phyloP scores from a whole-genome alignment of 805 yeast species.

The Lipomyces starkeyi region DNA sequence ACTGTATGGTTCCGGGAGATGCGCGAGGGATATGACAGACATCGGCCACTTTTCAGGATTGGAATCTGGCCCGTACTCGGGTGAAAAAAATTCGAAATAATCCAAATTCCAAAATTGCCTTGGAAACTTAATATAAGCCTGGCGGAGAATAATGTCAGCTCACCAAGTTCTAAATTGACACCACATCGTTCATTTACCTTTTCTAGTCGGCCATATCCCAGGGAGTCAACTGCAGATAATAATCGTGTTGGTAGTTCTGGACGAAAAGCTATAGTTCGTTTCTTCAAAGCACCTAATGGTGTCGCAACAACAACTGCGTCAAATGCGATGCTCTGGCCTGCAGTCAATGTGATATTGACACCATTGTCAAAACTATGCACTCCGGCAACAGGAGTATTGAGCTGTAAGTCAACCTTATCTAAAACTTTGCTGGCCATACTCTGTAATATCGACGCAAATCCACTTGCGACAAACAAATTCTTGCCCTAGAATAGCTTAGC shows the following conservation, averaged over 20 bases:
- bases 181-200: slow-evolving; percentile 27
- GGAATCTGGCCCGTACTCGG: slow-evolving; percentile 22
- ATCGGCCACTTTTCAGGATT: slow-evolving; percentile 24
- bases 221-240: slow-evolving; percentile 34
- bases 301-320: slow-evolving; percentile 44
- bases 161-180: neutral
- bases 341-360: neutral
- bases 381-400: slow-evolving; percentile 14
- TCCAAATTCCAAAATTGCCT: slow-evolving; percentile 44
- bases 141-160: neutral
- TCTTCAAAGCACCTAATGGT: slow-evolving; percentile 44
- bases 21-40: slow-evolving; percentile 29
- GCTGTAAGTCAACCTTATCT: slow-evolving; percentile 3
- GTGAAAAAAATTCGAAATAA: slow-evolving; percentile 39
- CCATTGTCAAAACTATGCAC: neutral
- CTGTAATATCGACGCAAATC: slow-evolving; percentile 26
- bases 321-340: slow-evolving; percentile 16
- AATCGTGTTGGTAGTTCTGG: slow-evolving; percentile 39
- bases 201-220: slow-evolving; percentile 44
- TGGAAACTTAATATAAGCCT: slow-evolving; percentile 43
- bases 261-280: slow-evolving; percentile 35
- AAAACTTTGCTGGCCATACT: slow-evolving; percentile 16
- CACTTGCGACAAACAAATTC: slow-evolving; percentile 37
- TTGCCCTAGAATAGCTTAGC: slow-evolving; percentile 26
- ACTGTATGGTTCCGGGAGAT: slow-evolving; percentile 28